Base-by-base conservation (phyloP, 257 asterid genomes). In the Solanum clarkiae region DNA sequence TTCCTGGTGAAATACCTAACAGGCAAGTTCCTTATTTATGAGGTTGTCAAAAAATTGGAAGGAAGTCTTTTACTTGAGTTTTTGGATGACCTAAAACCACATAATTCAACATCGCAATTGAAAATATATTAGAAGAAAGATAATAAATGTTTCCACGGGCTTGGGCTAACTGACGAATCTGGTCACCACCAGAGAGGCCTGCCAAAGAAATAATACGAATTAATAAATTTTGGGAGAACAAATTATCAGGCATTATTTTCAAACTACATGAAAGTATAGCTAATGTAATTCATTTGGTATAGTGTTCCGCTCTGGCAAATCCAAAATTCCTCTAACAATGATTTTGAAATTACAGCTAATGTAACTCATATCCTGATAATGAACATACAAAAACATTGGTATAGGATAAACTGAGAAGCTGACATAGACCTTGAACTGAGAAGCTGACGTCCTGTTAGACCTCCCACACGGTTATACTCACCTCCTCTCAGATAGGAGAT, bases 1-100 rank as follows among this genome's bases (percentile, higher is more conserved):
- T 97, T 86, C 99, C 99, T 84, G 99, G 99, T 87, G 99, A 97
- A 87, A 92, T 97, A 70, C 94, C 94, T 32, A 97, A 95, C n/a
- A n/a, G n/a, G n/a, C n/a, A n/a, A n/a, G n/a, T 86, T 44, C 82
- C 51, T 47, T 54, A 40, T 75, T 49, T 75, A 22, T 44, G 62
- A 22, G 59, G 56, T 24, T 55, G 68, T 80, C 80, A 59, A 74
- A 81, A 24, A 49, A 42, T 71, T 11, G 4, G n/a, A 77, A 17
- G 65, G 10, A 84, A 55, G 68, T 26, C 63, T 29, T 51, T 53
- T 2, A 26, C 62, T 77, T 77, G 16, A 75, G 62, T 18, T 51
- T 26, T 26, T 5, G 16, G 47, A 75, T 77, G 49, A 51, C 59
- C 63, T 77, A 77, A 63, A 77, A 49, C 82, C 82, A 53, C 65